Evolutionary conservation across 306 rosid species (phyloP).

Genomic region (Corylus heterophylla): DNA sequence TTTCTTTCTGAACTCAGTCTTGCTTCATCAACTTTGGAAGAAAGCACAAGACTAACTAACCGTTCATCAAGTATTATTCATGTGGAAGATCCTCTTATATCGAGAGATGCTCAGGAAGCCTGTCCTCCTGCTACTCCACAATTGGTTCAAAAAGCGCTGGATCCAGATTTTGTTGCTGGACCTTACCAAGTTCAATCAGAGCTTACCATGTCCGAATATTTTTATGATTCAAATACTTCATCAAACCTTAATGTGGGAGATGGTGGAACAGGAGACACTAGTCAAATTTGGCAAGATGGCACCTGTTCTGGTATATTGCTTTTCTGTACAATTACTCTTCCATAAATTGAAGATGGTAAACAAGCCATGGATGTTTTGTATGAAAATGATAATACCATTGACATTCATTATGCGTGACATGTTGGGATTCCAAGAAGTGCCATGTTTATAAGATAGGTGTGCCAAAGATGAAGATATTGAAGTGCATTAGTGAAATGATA

Average conservation of each 20-base stretch:
- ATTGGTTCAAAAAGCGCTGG: slow-evolving; percentile 37
- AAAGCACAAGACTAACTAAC: slow-evolving; percentile 52
- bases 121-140: slow-evolving; percentile 33
- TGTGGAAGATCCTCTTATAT: slow-evolving; percentile 50
- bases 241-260: slow-evolving; percentile 35
- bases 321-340: slow-evolving; percentile 3
- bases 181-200: slow-evolving; percentile 42
- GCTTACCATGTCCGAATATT: slow-evolving; percentile 35
- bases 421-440: slow-evolving; percentile 2
- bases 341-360: not conserved
- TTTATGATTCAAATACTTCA: slow-evolving; percentile 34
- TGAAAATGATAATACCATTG: slow-evolving; percentile 10
- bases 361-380: slow-evolving; percentile 18
- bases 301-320: slow-evolving; percentile 36
- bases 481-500: slow-evolving; percentile 2
- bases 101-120: slow-evolving; percentile 46
- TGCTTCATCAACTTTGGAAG: slow-evolving; percentile 36
- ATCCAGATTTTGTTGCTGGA: slow-evolving; percentile 45
- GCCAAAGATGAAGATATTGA: slow-evolving; percentile 7
- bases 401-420: slow-evolving; percentile 4
- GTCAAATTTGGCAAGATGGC: slow-evolving; percentile 48
- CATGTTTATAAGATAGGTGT: slow-evolving; percentile 13
- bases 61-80: slow-evolving; percentile 46
- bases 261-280: slow-evolving; percentile 42
- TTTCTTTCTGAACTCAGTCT: slow-evolving; percentile 20